Percentiles rank a stretch among this genome's conserved stretches.
These are phyloP conservation scores for Euphorbia corollata DNA, from an alignment of 441 rosid species.

Conservation along the genomic window DNA sequence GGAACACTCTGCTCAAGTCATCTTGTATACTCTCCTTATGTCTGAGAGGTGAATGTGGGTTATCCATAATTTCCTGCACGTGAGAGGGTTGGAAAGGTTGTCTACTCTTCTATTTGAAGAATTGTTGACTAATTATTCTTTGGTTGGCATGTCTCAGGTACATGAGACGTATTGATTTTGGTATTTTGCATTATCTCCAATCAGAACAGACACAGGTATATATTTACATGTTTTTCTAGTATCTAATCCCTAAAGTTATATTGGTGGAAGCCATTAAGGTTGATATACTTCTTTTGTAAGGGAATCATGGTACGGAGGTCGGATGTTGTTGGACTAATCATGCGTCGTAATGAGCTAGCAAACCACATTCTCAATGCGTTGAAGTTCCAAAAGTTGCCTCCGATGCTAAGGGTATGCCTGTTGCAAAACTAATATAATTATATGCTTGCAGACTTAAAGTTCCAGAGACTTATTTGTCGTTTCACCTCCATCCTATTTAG, in stretches of 20 bases:
- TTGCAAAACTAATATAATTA: constrained; percentile 19
- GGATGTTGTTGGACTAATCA: constrained; percentile 86
- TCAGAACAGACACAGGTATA: constrained; percentile 88
- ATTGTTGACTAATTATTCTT: constrained; percentile 12
- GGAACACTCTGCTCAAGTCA: constrained; percentile 97
- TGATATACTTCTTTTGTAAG: constrained; percentile 34
- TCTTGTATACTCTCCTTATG: constrained; percentile 95
- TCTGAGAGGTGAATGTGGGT: constrained; percentile 68
- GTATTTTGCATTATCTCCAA: constrained; percentile 82
- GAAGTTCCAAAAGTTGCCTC: constrained; percentile 65
- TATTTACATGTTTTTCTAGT: constrained; percentile 17
- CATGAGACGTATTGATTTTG: constrained; percentile 65
- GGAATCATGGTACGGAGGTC: constrained; percentile 76
- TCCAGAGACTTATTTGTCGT: constrained; percentile 12
- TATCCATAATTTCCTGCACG: constrained; percentile 18
- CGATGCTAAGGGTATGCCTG: constrained; percentile 68
- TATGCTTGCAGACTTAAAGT: constrained; percentile 4
- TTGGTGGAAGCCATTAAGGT: constrained; percentile 22
- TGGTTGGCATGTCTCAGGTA: constrained; percentile 47
- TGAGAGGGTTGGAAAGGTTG: background rate
- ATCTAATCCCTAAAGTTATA: constrained; percentile 20
- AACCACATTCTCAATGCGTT: constrained; percentile 72
- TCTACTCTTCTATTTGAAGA: background rate
- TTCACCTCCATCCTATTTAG: constrained; percentile 32
- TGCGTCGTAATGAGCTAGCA: constrained; percentile 97